Percentiles rank a stretch among this genome's conserved stretches.
These are phyloP conservation scores for Trichoderma atroviride DNA, from an alignment of 2,329 filamentous ascomycete species.

Conservation along the genomic window DNA sequence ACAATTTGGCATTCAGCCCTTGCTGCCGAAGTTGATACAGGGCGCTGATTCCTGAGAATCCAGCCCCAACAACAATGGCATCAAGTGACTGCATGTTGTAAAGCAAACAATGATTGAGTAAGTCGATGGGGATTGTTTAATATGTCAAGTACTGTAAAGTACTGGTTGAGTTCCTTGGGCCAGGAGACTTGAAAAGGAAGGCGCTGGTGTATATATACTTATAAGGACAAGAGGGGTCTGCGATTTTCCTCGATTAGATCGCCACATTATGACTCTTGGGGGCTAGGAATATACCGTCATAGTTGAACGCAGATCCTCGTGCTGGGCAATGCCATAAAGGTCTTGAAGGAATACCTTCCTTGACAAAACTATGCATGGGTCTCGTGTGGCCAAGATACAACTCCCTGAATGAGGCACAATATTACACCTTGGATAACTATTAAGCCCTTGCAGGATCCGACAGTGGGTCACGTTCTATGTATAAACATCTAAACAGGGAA, in stretches of 20 bases:
- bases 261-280: neutral
- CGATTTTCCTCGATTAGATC: neutral
- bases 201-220: neutral
- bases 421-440: neutral
- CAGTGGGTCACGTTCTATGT: neutral
- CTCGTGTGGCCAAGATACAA: neutral
- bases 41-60: neutral
- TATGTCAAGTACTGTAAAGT: neutral
- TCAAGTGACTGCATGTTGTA: neutral
- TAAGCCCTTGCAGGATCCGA: neutral
- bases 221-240: neutral
- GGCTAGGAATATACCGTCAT: neutral
- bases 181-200: neutral
- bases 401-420: neutral
- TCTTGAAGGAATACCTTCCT: neutral
- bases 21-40: constrained; percentile 1
- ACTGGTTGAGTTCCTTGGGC: neutral
- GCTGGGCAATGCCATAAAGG: neutral
- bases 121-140: neutral
- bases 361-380: neutral
- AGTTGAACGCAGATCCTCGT: neutral
- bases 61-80: neutral
- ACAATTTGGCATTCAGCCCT: neutral
- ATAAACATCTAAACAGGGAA: neutral
- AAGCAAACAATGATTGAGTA: neutral